These are phyloP conservation scores for Globisporangium abappressorium DNA, from an alignment of 352 stramenopile genomes.

Conservation along the genomic window DNA sequence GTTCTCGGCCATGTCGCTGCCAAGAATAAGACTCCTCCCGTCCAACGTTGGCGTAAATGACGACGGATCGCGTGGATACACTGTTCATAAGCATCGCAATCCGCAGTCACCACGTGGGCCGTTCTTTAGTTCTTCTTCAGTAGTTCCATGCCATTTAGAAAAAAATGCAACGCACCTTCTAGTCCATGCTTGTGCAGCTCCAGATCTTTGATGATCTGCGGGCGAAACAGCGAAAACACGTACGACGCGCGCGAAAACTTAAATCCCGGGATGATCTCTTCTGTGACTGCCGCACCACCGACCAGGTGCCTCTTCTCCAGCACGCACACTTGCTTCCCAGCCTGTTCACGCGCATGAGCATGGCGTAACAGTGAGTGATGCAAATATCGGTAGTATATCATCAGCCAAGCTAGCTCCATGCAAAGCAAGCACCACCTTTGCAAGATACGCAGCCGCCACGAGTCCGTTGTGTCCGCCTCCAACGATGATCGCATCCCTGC, in stretches of 20 bases:
- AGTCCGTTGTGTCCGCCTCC: slow-evolving; percentile 90
- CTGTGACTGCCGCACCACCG: slow-evolving; percentile 86
- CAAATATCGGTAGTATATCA: background rate
- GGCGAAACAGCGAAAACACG: slow-evolving; percentile 87
- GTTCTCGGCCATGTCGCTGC: slow-evolving; percentile 70
- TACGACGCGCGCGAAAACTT: slow-evolving; percentile 91
- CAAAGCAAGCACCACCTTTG: slow-evolving; percentile 56
- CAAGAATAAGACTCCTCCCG: slow-evolving; percentile 76
- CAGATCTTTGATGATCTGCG: slow-evolving; percentile 88
- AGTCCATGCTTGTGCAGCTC: slow-evolving; percentile 78
- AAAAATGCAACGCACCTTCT: slow-evolving; percentile 35
- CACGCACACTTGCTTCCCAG: slow-evolving; percentile 84
- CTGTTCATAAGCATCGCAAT: slow-evolving; percentile 20
- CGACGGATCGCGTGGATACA: slow-evolving; percentile 77
- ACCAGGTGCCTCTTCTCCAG: slow-evolving; percentile 87
- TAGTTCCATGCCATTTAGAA: background rate
- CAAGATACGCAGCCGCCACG: slow-evolving; percentile 86
- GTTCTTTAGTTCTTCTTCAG: background rate
- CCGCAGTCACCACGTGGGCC: background rate
- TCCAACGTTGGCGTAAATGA: slow-evolving; percentile 87
- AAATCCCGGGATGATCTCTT: slow-evolving; percentile 90
- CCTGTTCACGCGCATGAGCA: slow-evolving; percentile 23
- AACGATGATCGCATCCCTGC: slow-evolving; percentile 86
- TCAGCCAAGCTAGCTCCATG: background rate
- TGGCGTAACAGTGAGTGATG: background rate